Evolutionary conservation across 2,329 filamentous ascomycete genomes (phyloP).

Genomic region (Didymosphaeria variabile): DNA sequence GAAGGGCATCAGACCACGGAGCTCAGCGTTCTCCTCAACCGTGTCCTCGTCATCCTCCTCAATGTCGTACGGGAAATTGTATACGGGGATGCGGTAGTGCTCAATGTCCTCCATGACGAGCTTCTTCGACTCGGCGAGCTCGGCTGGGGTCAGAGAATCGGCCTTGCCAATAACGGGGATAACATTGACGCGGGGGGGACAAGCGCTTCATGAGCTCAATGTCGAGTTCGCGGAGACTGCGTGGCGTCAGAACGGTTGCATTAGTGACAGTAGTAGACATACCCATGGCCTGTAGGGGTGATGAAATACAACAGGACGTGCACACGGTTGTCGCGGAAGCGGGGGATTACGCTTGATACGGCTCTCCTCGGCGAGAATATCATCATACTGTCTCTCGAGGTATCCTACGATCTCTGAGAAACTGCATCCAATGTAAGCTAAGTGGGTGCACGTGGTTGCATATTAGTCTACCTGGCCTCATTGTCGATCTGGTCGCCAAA

Average conservation of each 20-base stretch:
- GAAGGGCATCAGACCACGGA: slow-evolving; percentile 97
- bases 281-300: slow-evolving; percentile 96
- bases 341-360: slow-evolving; percentile 99
- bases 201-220: slow-evolving; percentile 99
- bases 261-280: slow-evolving; percentile 46
- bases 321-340: slow-evolving; percentile 98
- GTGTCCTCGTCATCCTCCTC: slow-evolving; percentile 99
- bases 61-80: slow-evolving; percentile 99
- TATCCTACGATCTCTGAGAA: slow-evolving; percentile 98
- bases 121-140: slow-evolving; percentile 99
- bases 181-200: slow-evolving; percentile 96
- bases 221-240: slow-evolving; percentile 93
- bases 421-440: slow-evolving; percentile 60
- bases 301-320: slow-evolving; percentile 99
- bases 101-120: slow-evolving; percentile 99
- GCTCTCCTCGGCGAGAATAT: slow-evolving; percentile 98
- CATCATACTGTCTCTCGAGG: slow-evolving; percentile 98
- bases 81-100: slow-evolving; percentile 98
- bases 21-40: slow-evolving; percentile 97
- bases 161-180: slow-evolving; percentile 99
- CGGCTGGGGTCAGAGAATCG: slow-evolving; percentile 93
- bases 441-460: not conserved
- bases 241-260: slow-evolving; percentile 25
- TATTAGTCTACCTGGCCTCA: slow-evolving; percentile 79
- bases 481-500: slow-evolving; percentile 99